phyloP scores from a whole-genome alignment of 2,329 filamentous ascomycete species.

The Sphaerulina populicola region DNA sequence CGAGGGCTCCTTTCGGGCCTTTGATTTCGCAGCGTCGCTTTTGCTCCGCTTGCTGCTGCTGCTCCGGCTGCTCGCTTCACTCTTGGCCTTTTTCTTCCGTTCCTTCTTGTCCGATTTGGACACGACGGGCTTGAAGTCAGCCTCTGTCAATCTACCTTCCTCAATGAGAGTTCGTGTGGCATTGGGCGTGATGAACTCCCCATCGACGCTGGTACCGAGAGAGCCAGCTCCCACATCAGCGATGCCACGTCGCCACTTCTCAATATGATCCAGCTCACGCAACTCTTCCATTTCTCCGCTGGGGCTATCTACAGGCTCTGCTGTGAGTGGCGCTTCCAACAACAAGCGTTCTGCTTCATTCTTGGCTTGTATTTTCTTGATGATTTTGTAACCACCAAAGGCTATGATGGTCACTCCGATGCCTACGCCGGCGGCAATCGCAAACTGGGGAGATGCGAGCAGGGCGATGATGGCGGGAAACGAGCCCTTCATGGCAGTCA shows the following conservation, averaged over 20 bases:
- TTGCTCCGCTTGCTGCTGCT: slow-evolving; percentile 17
- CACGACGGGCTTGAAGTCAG: slow-evolving; percentile 35
- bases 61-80: slow-evolving; percentile 18
- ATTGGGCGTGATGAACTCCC: slow-evolving; percentile 56
- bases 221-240: slow-evolving; percentile 49
- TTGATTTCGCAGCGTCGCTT: slow-evolving; percentile 20
- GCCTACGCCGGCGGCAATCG: slow-evolving; percentile 81
- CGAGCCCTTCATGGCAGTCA: slow-evolving; percentile 65
- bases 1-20: slow-evolving; percentile 37
- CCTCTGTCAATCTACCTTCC: slow-evolving; percentile 41
- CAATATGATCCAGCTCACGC: slow-evolving; percentile 50
- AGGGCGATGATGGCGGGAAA: slow-evolving; percentile 82
- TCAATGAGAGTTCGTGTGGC: slow-evolving; percentile 42
- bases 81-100: slow-evolving; percentile 27
- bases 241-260: slow-evolving; percentile 56
- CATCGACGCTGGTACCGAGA: slow-evolving; percentile 54
- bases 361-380: slow-evolving; percentile 65
- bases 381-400: slow-evolving; percentile 93
- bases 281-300: slow-evolving; percentile 48
- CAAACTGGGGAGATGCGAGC: slow-evolving; percentile 82
- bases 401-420: slow-evolving; percentile 92
- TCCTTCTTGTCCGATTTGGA: slow-evolving; percentile 33
- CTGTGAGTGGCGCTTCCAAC: slow-evolving; percentile 12
- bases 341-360: slow-evolving; percentile 26
- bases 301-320: slow-evolving; percentile 14